Conservation (phyloP, 1,284 basidiomycete genomes). For the Puccinia horiana region DNA sequence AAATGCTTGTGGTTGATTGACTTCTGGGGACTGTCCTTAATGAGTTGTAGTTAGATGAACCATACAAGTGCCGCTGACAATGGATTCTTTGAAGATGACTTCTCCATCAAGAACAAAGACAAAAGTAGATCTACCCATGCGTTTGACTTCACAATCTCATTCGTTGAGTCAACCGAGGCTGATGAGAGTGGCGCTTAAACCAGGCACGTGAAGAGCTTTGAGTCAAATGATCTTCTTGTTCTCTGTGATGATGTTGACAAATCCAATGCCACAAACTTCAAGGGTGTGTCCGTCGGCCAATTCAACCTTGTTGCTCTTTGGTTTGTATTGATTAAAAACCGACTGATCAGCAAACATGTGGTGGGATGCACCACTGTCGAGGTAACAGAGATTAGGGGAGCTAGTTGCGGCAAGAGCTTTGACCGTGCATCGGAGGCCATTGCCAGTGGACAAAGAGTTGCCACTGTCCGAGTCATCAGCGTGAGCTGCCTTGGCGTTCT, state of each 20-base stretch:
- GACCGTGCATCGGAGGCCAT: not conserved
- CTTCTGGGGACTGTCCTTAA: not conserved
- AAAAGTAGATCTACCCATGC: not conserved
- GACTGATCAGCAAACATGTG: not conserved
- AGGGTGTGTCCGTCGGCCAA: no score
- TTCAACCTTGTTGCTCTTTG: no score
- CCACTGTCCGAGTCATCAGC: not conserved
- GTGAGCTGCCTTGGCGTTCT: not conserved
- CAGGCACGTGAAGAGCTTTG: no score
- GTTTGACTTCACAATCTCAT: not conserved
- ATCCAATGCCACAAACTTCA: no score
- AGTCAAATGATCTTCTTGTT: no score
- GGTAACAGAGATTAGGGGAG: not conserved
- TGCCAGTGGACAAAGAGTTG: no score
- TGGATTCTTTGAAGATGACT: not conserved
- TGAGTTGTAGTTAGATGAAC: no score
- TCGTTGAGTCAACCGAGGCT: not conserved
- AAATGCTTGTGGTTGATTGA: not conserved
- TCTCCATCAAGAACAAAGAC: not conserved
- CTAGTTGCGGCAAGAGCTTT: not conserved
- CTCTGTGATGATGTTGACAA: no score
- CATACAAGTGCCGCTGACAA: not conserved
- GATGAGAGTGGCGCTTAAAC: no score
- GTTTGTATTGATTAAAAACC: no score
- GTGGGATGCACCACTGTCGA: constrained; percentile 19